Conservation (phyloP, 768 basidiomycete species). For the Suillus subluteus region DNA sequence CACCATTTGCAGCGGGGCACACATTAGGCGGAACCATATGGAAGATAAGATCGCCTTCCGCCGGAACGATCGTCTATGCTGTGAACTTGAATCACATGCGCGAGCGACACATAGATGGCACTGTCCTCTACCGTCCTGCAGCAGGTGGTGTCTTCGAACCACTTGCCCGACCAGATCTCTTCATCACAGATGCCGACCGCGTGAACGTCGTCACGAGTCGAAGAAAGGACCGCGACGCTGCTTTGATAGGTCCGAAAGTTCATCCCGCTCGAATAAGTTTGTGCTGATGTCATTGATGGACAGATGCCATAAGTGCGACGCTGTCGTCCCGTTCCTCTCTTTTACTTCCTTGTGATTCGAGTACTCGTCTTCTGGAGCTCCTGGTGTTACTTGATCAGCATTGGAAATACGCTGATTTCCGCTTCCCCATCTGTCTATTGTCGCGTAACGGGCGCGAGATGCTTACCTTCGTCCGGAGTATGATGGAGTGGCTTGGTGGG, state of each 20-base stretch:
- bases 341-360: slow-evolving; percentile 90
- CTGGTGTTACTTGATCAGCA: slow-evolving; percentile 95
- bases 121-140: slow-evolving; percentile 76
- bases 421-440: slow-evolving; percentile 92
- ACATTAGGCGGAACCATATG: slow-evolving; percentile 96
- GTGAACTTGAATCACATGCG: slow-evolving; percentile 95
- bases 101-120: slow-evolving; percentile 94
- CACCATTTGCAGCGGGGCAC: slow-evolving; percentile 94
- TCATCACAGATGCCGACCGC: slow-evolving; percentile 92
- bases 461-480: slow-evolving; percentile 89
- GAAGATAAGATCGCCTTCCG: slow-evolving; percentile 98
- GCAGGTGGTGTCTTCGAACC: slow-evolving; percentile 85
- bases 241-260: slow-evolving; percentile 70
- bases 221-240: slow-evolving; percentile 87
- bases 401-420: slow-evolving; percentile 87
- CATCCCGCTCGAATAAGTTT: not conserved
- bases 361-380: slow-evolving; percentile 94
- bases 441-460: slow-evolving; percentile 91
- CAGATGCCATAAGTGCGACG: slow-evolving; percentile 76
- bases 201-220: slow-evolving; percentile 83
- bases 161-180: slow-evolving; percentile 84
- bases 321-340: slow-evolving; percentile 80
- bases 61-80: slow-evolving; percentile 94
- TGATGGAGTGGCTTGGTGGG: slow-evolving; percentile 99
- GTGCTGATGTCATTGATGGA: slow-evolving; percentile 48